Evolutionary conservation across 345 rosid species (phyloP).

Genomic region (Pugionium cornutum): DNA sequence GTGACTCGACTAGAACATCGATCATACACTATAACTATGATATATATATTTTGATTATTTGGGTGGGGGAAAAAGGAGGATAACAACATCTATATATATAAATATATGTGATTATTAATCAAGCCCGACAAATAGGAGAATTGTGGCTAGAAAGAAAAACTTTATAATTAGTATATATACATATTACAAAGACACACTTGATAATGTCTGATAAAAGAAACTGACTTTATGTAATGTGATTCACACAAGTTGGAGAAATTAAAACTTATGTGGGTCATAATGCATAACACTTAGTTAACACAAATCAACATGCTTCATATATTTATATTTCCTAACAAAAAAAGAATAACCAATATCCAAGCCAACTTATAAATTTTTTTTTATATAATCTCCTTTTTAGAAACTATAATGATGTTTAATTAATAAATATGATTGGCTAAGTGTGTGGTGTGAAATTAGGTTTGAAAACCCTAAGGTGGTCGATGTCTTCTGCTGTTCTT

Average conservation of each 20-base stretch:
- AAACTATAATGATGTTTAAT: conserved; percentile 25
- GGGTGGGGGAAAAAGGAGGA: conserved; percentile 28
- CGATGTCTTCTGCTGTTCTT: not conserved
- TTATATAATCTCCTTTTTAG: conserved; percentile 19
- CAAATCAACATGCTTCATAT: conserved; percentile 38
- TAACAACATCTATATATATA: conserved; percentile 22
- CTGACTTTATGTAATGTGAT: conserved; percentile 36
- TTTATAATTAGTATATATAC: conserved; percentile 6
- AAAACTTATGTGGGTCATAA: conserved; percentile 28
- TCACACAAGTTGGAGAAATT: conserved; percentile 30
- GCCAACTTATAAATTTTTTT: not conserved
- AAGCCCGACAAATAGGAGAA: conserved; percentile 41
- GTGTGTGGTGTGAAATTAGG: conserved; percentile 23
- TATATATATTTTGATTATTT: not conserved
- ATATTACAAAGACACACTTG: conserved; percentile 37
- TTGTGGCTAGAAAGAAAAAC: conserved; percentile 35
- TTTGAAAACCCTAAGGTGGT: conserved; percentile 19
- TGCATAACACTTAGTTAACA: conserved; percentile 38
- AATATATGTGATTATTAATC: conserved; percentile 30
- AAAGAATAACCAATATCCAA: conserved; percentile 18
- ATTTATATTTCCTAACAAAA: conserved; percentile 22
- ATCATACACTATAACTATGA: too few relatives aligned
- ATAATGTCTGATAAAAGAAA: conserved; percentile 37
- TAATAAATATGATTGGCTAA: conserved; percentile 16
- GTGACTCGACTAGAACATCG: too few relatives aligned